Conservation (phyloP, 768 basidiomycete genomes). For the Russula abietina region DNA sequence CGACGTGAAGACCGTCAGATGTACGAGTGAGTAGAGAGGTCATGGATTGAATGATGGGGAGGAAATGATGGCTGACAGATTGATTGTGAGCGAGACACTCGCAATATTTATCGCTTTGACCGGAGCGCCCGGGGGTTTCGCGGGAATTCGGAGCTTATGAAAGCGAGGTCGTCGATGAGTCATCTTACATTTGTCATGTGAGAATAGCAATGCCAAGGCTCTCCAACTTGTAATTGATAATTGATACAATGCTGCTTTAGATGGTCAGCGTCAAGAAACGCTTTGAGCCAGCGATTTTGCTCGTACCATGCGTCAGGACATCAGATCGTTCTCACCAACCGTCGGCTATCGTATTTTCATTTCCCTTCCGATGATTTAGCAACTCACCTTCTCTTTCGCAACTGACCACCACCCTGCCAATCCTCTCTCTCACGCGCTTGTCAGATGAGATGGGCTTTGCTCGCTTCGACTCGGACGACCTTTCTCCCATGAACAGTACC, state of each 20-base stretch:
- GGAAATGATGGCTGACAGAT: neutral
- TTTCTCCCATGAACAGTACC: neutral
- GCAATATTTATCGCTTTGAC: slow-evolving; percentile 9
- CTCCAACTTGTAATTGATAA: too few relatives aligned
- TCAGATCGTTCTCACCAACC: too few relatives aligned
- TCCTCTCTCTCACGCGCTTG: neutral
- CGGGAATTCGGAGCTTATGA: slow-evolving; percentile 1
- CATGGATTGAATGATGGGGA: slow-evolving; percentile 21
- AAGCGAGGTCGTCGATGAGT: neutral
- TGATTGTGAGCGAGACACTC: neutral
- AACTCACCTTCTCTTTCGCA: too few relatives aligned
- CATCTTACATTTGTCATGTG: neutral
- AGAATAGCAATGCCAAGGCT: too few relatives aligned
- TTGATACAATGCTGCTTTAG: neutral
- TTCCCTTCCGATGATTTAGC: too few relatives aligned
- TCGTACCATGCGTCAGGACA: too few relatives aligned
- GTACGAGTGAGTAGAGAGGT: slow-evolving; percentile 28
- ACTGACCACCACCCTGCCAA: too few relatives aligned
- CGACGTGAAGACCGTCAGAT: slow-evolving; percentile 28
- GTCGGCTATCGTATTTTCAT: too few relatives aligned
- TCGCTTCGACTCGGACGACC: too few relatives aligned
- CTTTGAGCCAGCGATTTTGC: too few relatives aligned
- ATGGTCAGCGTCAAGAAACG: too few relatives aligned
- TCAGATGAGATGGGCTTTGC: neutral
- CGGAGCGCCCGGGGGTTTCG: neutral